Conservation (phyloP, 73 alveolate genomes). For the Tetrahymena thermophila region DNA sequence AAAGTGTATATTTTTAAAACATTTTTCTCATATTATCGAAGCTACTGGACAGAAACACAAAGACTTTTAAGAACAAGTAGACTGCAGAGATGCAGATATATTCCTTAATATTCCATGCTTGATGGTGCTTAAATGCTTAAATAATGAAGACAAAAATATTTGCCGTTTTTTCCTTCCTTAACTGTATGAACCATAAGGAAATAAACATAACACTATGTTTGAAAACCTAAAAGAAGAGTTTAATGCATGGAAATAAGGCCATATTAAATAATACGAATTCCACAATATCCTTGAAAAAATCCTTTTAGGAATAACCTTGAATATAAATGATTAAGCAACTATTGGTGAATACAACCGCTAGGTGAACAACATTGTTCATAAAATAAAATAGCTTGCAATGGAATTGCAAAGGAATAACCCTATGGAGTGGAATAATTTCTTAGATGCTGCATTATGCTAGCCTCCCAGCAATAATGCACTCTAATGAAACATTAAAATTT, state of each 20-base stretch:
- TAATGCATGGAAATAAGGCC: conserved; percentile 29
- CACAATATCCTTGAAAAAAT: conserved; percentile 46
- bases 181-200: conserved; percentile 51
- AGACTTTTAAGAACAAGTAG: conserved; percentile 53
- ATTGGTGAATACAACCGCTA: background rate
- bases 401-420: conserved; percentile 63
- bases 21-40: conserved; percentile 53
- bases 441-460: conserved; percentile 47
- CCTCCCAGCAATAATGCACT: background rate
- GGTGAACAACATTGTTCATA: conserved; percentile 34
- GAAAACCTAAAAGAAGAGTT: conserved; percentile 35
- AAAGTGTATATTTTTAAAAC: conserved; percentile 41
- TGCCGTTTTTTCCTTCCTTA: conserved; percentile 57
- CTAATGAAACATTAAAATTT: background rate
- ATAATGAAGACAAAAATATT: conserved; percentile 63
- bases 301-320: conserved; percentile 25
- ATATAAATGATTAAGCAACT: conserved; percentile 8
- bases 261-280: conserved; percentile 35
- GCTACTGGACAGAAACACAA: conserved; percentile 59
- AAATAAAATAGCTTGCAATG: conserved; percentile 54
- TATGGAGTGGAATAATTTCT: conserved; percentile 67
- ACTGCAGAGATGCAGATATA: conserved; percentile 59
- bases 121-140: conserved; percentile 54
- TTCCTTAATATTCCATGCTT: conserved; percentile 64
- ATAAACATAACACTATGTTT: conserved; percentile 22